Percentiles rank a stretch among this genome's conserved stretches.
Evolutionary conservation across 305 asterid genomes (phyloP).

Genomic region (Caryopteris hybrid): DNA sequence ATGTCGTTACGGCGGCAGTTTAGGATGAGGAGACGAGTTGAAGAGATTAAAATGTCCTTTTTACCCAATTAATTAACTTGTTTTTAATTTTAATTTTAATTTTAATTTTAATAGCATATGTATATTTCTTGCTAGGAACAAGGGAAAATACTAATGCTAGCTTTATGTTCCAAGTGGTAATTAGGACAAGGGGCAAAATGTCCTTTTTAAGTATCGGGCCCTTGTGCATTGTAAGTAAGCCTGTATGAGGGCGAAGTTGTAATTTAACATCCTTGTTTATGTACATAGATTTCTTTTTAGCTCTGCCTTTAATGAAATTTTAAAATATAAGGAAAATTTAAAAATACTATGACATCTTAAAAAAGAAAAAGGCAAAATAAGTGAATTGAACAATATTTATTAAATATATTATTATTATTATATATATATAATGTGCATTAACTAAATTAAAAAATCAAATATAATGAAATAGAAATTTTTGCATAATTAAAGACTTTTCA

Average conservation of each 20-base stretch:
- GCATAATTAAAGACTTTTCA: no score
- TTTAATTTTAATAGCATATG: background rate
- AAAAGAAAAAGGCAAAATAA: no score
- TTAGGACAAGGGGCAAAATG: background rate
- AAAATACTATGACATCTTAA: no score
- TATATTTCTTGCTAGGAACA: constrained; percentile 8
- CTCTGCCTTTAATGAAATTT: no score
- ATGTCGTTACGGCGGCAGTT: constrained; percentile 38
- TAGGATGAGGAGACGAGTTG: constrained; percentile 43
- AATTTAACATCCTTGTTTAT: constrained; percentile 20
- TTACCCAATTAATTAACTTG: constrained; percentile 30
- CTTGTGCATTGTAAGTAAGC: constrained; percentile 43
- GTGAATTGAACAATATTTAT: no score
- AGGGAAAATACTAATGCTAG: constrained; percentile 10
- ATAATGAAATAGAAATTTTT: no score
- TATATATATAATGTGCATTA: no score
- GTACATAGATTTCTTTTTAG: constrained; percentile 19
- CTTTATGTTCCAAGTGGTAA: background rate
- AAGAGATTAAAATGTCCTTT: constrained; percentile 42
- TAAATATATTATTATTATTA: no score
- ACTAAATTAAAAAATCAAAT: no score
- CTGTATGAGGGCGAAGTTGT: constrained; percentile 31
- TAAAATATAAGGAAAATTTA: no score
- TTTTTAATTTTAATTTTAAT: background rate
- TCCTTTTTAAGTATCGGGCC: constrained; percentile 19